These are phyloP conservation scores for Gracilariopsis chorda DNA, from an alignment of 23 red algal genomes.

Conservation along the genomic window DNA sequence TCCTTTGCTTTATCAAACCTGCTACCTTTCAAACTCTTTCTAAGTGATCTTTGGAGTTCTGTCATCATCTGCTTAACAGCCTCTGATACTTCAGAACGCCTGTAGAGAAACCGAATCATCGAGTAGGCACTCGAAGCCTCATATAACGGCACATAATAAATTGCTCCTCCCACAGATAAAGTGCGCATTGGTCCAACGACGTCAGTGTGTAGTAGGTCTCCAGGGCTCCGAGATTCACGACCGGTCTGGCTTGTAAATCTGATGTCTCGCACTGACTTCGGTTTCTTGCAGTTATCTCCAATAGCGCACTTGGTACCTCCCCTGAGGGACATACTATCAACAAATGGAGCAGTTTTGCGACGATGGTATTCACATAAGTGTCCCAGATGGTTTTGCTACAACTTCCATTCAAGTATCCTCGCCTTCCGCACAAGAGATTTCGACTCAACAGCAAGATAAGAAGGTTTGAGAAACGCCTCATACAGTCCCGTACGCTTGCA, in stretches of 20 bases:
- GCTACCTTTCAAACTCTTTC: not conserved
- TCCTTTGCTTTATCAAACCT: not conserved
- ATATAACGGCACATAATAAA: too few relatives aligned
- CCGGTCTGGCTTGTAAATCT: not conserved
- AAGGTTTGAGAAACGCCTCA: not conserved
- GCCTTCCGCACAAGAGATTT: not conserved
- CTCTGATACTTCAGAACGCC: too few relatives aligned
- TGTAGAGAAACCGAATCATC: too few relatives aligned
- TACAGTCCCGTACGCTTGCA: not conserved
- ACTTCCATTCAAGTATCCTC: not conserved
- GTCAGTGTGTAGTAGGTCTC: too few relatives aligned
- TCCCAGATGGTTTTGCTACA: not conserved
- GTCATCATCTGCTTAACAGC: not conserved
- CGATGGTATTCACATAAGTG: not conserved
- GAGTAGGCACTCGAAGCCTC: too few relatives aligned
- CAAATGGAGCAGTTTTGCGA: not conserved
- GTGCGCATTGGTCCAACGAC: not conserved
- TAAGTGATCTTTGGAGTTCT: not conserved
- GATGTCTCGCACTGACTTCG: not conserved
- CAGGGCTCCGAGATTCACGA: not conserved
- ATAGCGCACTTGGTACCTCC: not conserved
- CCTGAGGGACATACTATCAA: not conserved
- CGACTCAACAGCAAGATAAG: not conserved
- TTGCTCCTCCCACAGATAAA: not conserved
- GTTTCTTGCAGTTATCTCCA: not conserved